Percentiles rank a stretch among this genome's conserved stretches.
Evolutionary conservation across 768 basidiomycete species (phyloP).

Genomic region (Neoboletus brunneissimus): DNA sequence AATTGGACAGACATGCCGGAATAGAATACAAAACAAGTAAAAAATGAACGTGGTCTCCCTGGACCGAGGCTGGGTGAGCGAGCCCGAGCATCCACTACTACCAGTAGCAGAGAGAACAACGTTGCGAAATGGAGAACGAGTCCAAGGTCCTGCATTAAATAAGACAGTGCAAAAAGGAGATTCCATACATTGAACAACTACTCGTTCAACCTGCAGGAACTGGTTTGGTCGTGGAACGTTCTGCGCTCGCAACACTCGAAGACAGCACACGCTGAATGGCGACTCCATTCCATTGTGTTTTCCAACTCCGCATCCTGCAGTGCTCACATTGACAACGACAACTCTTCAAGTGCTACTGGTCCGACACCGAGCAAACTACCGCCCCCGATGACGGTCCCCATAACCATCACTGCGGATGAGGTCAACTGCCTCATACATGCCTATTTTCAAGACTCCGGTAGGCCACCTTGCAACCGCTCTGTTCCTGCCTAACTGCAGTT

Average conservation of each 20-base stretch:
- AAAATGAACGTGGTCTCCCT: background rate
- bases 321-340: background rate
- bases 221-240: background rate
- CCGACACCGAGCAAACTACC: background rate
- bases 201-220: background rate
- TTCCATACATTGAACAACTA: background rate
- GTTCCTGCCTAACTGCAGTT: constrained; percentile 7
- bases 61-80: background rate
- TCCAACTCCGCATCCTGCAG: constrained; percentile 26
- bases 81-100: too few species aligned
- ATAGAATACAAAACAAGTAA: background rate
- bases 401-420: constrained; percentile 75
- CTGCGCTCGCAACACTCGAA: background rate
- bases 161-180: background rate
- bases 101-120: background rate
- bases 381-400: constrained; percentile 39
- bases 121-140: background rate
- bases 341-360: too few species aligned
- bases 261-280: background rate
- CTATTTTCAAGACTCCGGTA: constrained; percentile 82
- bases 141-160: background rate
- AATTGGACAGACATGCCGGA: background rate
- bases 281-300: constrained; percentile 7
- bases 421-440: constrained; percentile 84
- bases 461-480: background rate